Evolutionary conservation across 2,329 filamentous ascomycete species (phyloP).

Genomic region (Coniochaeta prunicola): DNA sequence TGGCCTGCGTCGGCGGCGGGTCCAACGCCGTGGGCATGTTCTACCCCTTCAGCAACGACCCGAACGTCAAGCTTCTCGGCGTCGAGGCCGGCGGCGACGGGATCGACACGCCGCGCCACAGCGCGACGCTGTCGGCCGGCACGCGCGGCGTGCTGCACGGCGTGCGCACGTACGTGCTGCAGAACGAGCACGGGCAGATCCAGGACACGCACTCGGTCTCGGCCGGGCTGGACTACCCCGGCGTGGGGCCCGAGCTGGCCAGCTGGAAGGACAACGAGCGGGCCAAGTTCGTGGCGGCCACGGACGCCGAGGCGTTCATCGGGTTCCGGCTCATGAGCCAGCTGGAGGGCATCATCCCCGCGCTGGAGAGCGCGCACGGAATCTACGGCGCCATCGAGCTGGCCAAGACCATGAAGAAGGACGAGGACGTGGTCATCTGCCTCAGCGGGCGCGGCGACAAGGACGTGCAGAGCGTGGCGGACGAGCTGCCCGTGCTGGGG

Average conservation of each 20-base stretch:
- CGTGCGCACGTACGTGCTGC: conserved; percentile 90
- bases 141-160: conserved; percentile 92
- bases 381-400: conserved; percentile 84
- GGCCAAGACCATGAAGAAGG: conserved; percentile 86
- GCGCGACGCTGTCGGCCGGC: conserved; percentile 79
- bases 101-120: conserved; percentile 76
- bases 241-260: conserved; percentile 87
- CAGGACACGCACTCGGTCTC: conserved; percentile 93
- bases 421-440: conserved; percentile 87
- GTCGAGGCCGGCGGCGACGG: conserved; percentile 96
- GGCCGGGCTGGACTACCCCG: conserved; percentile 93
- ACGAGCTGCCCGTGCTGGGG: conserved; percentile 81
- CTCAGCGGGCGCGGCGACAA: conserved; percentile 92
- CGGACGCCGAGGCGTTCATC: conserved; percentile 80
- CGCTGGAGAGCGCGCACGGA: conserved; percentile 88
- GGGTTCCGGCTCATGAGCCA: conserved; percentile 82
- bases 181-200: conserved; percentile 90
- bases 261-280: conserved; percentile 87
- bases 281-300: conserved; percentile 84
- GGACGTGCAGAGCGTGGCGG: conserved; percentile 96
- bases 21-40: conserved; percentile 98
- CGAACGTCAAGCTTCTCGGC: conserved; percentile 78
- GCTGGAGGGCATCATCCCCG: conserved; percentile 93
- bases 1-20: conserved; percentile 93
- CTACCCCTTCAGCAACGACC: conserved; percentile 86